Percentiles rank a stretch among this genome's conserved stretches.
Conservation (phyloP, 2,329 filamentous ascomycete genomes). For the Alternaria rosae region DNA sequence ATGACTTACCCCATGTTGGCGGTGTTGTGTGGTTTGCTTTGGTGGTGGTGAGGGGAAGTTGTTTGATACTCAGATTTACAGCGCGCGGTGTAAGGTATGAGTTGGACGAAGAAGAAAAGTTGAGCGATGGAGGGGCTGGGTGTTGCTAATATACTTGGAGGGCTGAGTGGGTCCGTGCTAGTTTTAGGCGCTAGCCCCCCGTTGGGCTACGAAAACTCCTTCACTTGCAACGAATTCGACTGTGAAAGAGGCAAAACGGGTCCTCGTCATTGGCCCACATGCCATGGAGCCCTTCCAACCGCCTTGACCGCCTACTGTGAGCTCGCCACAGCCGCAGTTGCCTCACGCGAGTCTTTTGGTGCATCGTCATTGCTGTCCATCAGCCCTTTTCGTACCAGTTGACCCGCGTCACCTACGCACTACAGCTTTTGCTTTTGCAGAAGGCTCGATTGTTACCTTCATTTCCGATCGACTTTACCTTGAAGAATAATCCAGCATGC, state of each 20-base stretch:
- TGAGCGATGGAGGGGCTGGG: constrained; percentile 14
- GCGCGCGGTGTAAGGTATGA: constrained; percentile 22
- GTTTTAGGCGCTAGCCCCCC: constrained; percentile 21
- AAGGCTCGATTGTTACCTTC: background rate
- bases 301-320: constrained; percentile 24
- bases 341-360: constrained; percentile 27
- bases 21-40: constrained; percentile 50
- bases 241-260: constrained; percentile 19
- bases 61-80: constrained; percentile 30
- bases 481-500: background rate
- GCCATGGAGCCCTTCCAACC: constrained; percentile 2
- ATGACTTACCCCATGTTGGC: constrained; percentile 68
- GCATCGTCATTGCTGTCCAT: constrained; percentile 13
- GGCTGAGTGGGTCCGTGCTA: constrained; percentile 11
- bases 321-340: constrained; percentile 35
- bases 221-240: constrained; percentile 19
- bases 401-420: background rate
- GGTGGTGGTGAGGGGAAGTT: constrained; percentile 44
- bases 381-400: constrained; percentile 2
- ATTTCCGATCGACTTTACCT: background rate
- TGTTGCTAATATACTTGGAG: constrained; percentile 19
- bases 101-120: constrained; percentile 22
- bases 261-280: constrained; percentile 19
- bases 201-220: constrained; percentile 24
- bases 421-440: constrained; percentile 1